These are phyloP conservation scores for Aureobasidium melanogenum DNA, from an alignment of 2,329 filamentous ascomycete species.

Conservation along the genomic window DNA sequence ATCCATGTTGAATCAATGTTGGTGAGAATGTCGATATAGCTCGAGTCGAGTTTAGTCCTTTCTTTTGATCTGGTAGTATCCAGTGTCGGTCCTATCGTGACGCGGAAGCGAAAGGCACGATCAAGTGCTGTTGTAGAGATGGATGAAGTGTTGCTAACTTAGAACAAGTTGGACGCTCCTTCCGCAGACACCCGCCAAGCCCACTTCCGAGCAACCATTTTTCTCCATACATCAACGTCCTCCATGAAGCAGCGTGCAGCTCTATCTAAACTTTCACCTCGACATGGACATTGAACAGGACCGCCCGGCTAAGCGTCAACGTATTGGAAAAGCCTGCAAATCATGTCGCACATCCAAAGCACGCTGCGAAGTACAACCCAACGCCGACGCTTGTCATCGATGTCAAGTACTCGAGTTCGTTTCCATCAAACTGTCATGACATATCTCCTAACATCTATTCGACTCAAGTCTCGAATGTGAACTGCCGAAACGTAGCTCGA, in stretches of 20 bases:
- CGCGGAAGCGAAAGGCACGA: too few relatives aligned
- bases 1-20: slow-evolving; percentile 20
- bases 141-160: neutral
- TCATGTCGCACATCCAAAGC: slow-evolving; percentile 9
- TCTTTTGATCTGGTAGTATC: neutral
- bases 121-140: neutral
- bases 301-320: neutral
- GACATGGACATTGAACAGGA: neutral
- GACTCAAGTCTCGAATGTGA: neutral
- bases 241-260: neutral
- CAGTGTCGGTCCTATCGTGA: too few relatives aligned
- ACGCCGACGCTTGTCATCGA: neutral
- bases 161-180: neutral
- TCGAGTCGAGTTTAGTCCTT: neutral
- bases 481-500: neutral
- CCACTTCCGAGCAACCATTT: neutral
- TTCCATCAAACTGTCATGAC: neutral
- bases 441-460: neutral
- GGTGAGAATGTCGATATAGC: neutral
- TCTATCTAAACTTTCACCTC: neutral
- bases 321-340: neutral
- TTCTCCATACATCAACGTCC: neutral
- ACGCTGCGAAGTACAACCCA: neutral
- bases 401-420: slow-evolving; percentile 11
- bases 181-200: neutral